A percentile compares a stretch with the other conserved stretches of the same genome.
Conservation (phyloP, 2,329 filamentous ascomycete species). For the Dendryphion nanum region DNA sequence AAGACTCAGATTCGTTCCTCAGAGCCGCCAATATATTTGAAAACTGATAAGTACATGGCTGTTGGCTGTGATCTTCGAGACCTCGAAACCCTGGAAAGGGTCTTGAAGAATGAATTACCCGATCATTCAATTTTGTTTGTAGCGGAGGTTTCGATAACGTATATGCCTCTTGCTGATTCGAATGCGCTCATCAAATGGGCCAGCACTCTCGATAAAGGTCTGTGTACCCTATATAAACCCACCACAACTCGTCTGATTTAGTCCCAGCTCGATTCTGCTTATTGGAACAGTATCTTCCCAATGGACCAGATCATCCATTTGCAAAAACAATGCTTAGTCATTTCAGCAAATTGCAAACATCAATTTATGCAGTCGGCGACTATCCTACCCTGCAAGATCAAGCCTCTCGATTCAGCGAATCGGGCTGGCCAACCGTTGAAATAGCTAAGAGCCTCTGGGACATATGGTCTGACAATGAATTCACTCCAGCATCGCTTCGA, state of each 20-base stretch:
- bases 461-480: constrained; percentile 70
- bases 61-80: constrained; percentile 79
- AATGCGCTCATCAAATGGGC: constrained; percentile 78
- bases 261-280: constrained; percentile 73
- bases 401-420: constrained; percentile 61
- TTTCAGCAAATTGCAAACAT: constrained; percentile 77
- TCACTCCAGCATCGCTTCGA: constrained; percentile 62
- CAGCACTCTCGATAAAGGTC: constrained; percentile 55
- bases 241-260: constrained; percentile 4
- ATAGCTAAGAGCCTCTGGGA: constrained; percentile 72
- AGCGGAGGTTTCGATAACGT: constrained; percentile 87
- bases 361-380: constrained; percentile 68
- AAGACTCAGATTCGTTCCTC: constrained; percentile 24
- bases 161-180: constrained; percentile 74
- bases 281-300: constrained; percentile 81
- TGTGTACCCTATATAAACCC: constrained; percentile 53
- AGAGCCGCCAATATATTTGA: constrained; percentile 26
- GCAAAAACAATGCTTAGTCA: constrained; percentile 81
- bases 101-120: constrained; percentile 60
- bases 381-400: constrained; percentile 71
- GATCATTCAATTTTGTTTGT: constrained; percentile 69
- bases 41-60: constrained; percentile 70
- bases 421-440: constrained; percentile 66
- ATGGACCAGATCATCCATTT: constrained; percentile 77
- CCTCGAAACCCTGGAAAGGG: constrained; percentile 57